Conservation (phyloP, 2,329 filamentous ascomycete genomes). For the Fusarium keratoplasticum region DNA sequence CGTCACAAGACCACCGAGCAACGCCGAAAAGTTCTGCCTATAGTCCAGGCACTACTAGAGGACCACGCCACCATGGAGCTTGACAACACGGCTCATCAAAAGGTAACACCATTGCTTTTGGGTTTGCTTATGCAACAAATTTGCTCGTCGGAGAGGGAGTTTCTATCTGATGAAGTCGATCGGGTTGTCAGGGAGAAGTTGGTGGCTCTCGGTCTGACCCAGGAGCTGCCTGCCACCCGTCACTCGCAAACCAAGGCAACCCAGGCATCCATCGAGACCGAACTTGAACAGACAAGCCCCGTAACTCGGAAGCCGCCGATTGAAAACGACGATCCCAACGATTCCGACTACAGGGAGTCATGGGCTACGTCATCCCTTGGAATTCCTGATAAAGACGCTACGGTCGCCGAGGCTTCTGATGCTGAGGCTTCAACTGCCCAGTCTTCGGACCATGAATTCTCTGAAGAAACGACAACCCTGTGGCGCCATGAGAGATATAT, state of each 20-base stretch:
- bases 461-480: background rate
- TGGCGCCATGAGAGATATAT: background rate
- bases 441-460: background rate
- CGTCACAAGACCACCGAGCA: slow-evolving; percentile 1
- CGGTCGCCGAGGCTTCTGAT: background rate
- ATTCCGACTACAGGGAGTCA: background rate
- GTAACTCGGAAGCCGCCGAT: background rate
- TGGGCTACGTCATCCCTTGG: background rate
- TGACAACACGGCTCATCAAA: background rate
- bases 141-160: background rate
- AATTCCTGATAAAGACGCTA: background rate
- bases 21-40: background rate
- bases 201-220: background rate
- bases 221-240: background rate
- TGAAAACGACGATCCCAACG: background rate
- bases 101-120: slow-evolving; percentile 16
- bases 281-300: background rate
- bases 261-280: background rate
- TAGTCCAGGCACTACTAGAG: slow-evolving; percentile 8
- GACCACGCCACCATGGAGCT: slow-evolving; percentile 2
- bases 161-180: background rate
- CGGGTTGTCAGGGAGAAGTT: slow-evolving; percentile 5
- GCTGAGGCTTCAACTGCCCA: background rate
- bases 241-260: background rate
- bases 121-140: slow-evolving; percentile 23